phyloP scores from a whole-genome alignment of 164 flowering plant genomes.

The Umbilicus rupestris region DNA sequence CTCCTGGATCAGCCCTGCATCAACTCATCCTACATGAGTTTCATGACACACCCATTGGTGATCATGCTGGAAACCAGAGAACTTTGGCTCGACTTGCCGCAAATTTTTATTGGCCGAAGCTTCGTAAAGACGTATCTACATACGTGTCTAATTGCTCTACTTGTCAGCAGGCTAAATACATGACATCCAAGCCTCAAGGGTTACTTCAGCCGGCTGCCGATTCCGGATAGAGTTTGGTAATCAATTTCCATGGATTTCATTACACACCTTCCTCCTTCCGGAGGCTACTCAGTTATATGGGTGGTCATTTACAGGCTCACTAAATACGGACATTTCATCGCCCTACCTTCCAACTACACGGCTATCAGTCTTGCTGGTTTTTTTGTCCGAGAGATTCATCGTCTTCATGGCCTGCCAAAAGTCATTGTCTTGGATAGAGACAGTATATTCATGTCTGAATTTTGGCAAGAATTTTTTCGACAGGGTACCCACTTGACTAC shows the following conservation, averaged over 20 bases:
- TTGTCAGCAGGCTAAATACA: too few species aligned
- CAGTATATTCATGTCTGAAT: too few species aligned
- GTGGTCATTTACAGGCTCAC: neutral
- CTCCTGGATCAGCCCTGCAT: neutral
- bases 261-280: neutral
- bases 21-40: neutral
- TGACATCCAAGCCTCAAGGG: neutral
- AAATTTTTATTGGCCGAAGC: neutral
- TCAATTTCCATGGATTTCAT: neutral
- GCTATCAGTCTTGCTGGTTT: neutral
- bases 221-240: neutral
- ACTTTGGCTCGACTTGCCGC: neutral
- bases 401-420: neutral
- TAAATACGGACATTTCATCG: neutral
- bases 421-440: too few species aligned
- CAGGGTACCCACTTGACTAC: neutral
- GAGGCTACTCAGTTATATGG: neutral
- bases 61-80: neutral
- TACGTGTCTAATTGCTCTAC: neutral
- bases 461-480: neutral
- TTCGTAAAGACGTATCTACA: neutral
- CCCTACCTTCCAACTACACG: neutral
- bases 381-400: neutral
- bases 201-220: neutral
- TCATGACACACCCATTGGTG: neutral